A percentile compares a stretch with the other conserved stretches of the same genome.
Conservation (phyloP, 225 moss, liverwort and hornwort genomes). For the Neckera pumila region DNA sequence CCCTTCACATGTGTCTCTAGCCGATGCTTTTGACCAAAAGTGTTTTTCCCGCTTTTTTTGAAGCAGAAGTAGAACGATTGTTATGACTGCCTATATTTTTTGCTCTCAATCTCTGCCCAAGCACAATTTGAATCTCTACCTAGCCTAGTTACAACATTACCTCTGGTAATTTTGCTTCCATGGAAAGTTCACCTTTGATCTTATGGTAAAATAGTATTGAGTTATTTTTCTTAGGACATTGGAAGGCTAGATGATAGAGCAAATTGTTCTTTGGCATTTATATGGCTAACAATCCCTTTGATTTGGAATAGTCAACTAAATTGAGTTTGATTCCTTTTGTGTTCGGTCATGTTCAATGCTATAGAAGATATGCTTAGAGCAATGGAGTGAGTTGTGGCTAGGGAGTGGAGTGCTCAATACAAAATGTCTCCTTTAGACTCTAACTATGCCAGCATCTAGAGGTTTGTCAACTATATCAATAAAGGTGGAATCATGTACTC, state of each 20-base stretch:
- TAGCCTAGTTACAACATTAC: too few species aligned
- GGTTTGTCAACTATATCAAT: too few species aligned
- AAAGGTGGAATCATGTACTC: too few species aligned
- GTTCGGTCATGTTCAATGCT: neutral
- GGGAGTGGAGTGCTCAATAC: accelerated
- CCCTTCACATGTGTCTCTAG: neutral
- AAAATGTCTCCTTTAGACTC: neutral
- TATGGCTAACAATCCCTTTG: neutral
- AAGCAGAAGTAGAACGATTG: too few species aligned
- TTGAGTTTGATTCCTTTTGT: neutral
- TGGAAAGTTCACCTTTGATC: neutral
- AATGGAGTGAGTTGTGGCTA: neutral
- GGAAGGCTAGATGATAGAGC: accelerated
- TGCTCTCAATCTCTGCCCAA: too few species aligned
- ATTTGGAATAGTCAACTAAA: neutral
- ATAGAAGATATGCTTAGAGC: neutral
- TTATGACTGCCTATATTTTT: too few species aligned
- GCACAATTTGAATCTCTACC: too few species aligned
- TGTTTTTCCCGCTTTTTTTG: too few species aligned
- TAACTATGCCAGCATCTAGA: too few species aligned
- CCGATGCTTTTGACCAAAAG: too few species aligned
- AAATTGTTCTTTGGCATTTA: neutral
- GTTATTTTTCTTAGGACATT: neutral
- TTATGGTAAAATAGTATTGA: neutral
- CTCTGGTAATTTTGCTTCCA: accelerated